Conservation (phyloP, 192 early-diverging fungal genomes). For the Coemansia erecta region DNA sequence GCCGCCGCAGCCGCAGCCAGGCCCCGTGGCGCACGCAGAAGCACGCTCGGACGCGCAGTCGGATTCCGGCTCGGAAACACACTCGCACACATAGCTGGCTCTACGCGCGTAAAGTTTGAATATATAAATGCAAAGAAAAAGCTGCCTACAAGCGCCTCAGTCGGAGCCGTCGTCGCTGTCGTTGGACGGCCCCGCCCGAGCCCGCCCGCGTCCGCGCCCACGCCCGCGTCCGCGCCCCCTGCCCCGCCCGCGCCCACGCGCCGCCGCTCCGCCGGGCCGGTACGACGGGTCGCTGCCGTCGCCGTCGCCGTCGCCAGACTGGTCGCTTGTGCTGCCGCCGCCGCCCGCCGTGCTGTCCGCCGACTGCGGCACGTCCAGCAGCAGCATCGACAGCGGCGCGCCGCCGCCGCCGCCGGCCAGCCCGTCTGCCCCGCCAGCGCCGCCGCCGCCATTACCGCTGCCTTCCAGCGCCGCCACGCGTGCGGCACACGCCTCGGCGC, state of each 20-base stretch:
- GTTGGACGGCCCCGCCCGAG: background rate
- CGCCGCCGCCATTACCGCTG: background rate
- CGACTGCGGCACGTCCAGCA: slow-evolving; percentile 18
- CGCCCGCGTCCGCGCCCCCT: slow-evolving; percentile 36
- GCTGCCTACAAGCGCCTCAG: background rate
- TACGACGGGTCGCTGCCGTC: slow-evolving; percentile 22
- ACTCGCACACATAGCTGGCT: background rate
- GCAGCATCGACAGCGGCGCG: slow-evolving; percentile 46
- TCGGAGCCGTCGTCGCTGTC: background rate
- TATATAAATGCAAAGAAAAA: slow-evolving; percentile 1
- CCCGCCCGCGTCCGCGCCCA: slow-evolving; percentile 28
- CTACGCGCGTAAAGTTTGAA: background rate
- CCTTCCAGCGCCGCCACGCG: slow-evolving; percentile 37
- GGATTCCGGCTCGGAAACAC: background rate
- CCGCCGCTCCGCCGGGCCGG: slow-evolving; percentile 7
- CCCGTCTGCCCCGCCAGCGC: slow-evolving; percentile 4
- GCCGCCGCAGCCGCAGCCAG: slow-evolving; percentile 37
- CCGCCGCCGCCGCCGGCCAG: slow-evolving; percentile 52
- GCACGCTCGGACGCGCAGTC: background rate
- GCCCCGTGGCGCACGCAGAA: slow-evolving; percentile 12
- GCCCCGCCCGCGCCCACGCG: slow-evolving; percentile 19
- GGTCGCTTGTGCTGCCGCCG: slow-evolving; percentile 21
- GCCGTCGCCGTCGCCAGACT: slow-evolving; percentile 30
- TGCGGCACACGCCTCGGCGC: slow-evolving; percentile 36
- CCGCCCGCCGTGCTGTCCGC: background rate